Conservation (phyloP, 2,329 filamentous ascomycete genomes). For the Botryosphaeria dothidea region DNA sequence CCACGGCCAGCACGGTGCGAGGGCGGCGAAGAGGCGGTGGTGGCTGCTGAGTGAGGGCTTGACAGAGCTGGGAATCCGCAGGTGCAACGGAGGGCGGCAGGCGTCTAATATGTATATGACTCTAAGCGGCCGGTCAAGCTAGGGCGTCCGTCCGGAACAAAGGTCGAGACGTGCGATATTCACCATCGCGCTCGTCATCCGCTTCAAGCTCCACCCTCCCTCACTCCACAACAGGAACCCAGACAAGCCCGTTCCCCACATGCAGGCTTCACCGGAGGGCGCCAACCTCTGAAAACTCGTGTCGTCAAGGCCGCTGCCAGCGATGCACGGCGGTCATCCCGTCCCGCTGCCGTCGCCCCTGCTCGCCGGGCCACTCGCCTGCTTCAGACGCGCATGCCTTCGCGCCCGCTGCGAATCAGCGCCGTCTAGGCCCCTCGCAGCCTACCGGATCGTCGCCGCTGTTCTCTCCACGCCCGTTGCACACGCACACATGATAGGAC, state of each 20-base stretch:
- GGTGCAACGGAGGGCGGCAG: neutral
- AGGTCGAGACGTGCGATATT: slow-evolving; percentile 19
- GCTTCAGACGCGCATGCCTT: slow-evolving; percentile 13
- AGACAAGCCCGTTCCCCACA: slow-evolving; percentile 8
- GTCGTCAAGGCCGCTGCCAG: neutral
- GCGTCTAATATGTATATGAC: neutral
- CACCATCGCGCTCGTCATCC: slow-evolving; percentile 15
- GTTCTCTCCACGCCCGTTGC: neutral
- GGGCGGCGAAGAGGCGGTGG: neutral
- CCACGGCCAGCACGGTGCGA: slow-evolving; percentile 2
- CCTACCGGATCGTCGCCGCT: slow-evolving; percentile 9
- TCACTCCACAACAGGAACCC: slow-evolving; percentile 14
- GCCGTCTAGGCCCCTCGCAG: neutral
- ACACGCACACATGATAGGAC: slow-evolving; percentile 4
- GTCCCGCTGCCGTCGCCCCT: slow-evolving; percentile 18
- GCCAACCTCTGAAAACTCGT: neutral
- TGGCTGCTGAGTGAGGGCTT: neutral
- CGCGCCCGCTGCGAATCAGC: slow-evolving; percentile 7
- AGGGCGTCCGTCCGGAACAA: neutral
- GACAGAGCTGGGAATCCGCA: too few relatives aligned
- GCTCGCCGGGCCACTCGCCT: neutral
- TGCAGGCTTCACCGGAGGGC: slow-evolving; percentile 3
- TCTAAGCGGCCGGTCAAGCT: neutral
- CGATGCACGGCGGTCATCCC: slow-evolving; percentile 8
- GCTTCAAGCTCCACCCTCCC: slow-evolving; percentile 12